These are phyloP conservation scores for Zygnema circumcarinatum DNA, from an alignment of 139 green algal genomes.

Conservation along the genomic window DNA sequence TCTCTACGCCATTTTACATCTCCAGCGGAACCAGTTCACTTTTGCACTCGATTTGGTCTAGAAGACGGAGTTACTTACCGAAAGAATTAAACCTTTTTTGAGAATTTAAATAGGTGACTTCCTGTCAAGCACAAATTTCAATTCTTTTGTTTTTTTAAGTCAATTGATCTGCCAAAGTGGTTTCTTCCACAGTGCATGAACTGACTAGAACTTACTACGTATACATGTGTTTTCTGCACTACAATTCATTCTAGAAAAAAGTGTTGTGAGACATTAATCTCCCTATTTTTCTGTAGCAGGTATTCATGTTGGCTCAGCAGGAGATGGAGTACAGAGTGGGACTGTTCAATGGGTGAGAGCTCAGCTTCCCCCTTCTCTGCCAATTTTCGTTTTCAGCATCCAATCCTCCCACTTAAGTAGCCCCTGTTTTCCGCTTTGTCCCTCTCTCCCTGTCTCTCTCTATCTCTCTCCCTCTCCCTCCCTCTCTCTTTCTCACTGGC, in stretches of 20 bases:
- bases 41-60: background rate
- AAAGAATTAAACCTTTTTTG: background rate
- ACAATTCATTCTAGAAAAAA: too few relatives aligned
- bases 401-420: background rate
- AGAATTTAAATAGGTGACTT: too few relatives aligned
- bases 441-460: background rate
- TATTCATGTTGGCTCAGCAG: conserved; percentile 47
- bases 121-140: too few relatives aligned
- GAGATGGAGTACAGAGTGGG: conserved; percentile 58
- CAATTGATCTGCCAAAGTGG: background rate
- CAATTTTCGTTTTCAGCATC: background rate
- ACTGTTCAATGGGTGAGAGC: conserved; percentile 40
- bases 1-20: background rate
- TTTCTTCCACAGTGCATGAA: background rate
- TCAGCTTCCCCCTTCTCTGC: background rate
- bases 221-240: background rate
- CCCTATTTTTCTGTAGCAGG: conserved; percentile 22
- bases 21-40: background rate
- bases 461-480: conserved; percentile 7
- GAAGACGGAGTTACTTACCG: background rate
- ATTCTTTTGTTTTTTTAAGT: background rate
- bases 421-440: background rate
- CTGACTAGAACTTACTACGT: background rate
- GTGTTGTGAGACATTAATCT: too few relatives aligned
- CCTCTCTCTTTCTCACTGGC: conserved; percentile 8